Evolutionary conservation across 768 basidiomycete species (phyloP).

Genomic region (Panaeolus papilionaceus): DNA sequence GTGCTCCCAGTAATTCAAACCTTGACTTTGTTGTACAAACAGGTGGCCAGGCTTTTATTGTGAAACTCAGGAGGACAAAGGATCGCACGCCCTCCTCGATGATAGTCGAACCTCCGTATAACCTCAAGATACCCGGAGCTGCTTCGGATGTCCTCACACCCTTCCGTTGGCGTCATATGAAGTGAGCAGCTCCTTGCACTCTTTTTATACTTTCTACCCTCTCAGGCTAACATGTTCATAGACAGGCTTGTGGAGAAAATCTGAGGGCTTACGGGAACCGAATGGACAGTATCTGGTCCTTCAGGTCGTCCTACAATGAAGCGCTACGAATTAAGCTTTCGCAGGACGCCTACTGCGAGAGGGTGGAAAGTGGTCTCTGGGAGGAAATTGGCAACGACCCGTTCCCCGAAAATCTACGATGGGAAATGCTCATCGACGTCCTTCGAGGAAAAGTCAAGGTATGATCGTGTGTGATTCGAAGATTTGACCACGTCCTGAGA

Average conservation of each 20-base stretch:
- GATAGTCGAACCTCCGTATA: slow-evolving; percentile 83
- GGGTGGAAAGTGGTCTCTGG: slow-evolving; percentile 58
- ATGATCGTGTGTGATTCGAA: background rate
- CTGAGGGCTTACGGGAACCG: slow-evolving; percentile 57
- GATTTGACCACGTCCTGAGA: slow-evolving; percentile 15
- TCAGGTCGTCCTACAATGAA: slow-evolving; percentile 80
- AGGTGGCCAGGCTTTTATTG: slow-evolving; percentile 90
- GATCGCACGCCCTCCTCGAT: slow-evolving; percentile 82
- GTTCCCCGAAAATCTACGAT: slow-evolving; percentile 78
- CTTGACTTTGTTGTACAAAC: slow-evolving; percentile 6
- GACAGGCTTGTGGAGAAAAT: slow-evolving; percentile 70
- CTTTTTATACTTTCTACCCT: background rate
- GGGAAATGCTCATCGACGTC: slow-evolving; percentile 84
- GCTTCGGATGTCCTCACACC: slow-evolving; percentile 46
- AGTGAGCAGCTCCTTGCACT: slow-evolving; percentile 46
- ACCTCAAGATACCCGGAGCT: slow-evolving; percentile 46
- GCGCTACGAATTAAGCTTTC: slow-evolving; percentile 70
- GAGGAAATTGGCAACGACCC: slow-evolving; percentile 35
- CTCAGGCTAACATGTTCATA: slow-evolving; percentile 29
- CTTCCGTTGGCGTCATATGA: slow-evolving; percentile 82
- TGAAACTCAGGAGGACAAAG: slow-evolving; percentile 81
- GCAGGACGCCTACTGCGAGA: slow-evolving; percentile 77
- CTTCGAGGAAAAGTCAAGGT: slow-evolving; percentile 89
- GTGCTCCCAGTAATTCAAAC: background rate
- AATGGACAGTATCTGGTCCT: slow-evolving; percentile 82